Percentiles rank a stretch among this genome's conserved stretches.
Conservation (phyloP, 495 filamentous ascomycete species). For the Trichoderma gamsii region DNA sequence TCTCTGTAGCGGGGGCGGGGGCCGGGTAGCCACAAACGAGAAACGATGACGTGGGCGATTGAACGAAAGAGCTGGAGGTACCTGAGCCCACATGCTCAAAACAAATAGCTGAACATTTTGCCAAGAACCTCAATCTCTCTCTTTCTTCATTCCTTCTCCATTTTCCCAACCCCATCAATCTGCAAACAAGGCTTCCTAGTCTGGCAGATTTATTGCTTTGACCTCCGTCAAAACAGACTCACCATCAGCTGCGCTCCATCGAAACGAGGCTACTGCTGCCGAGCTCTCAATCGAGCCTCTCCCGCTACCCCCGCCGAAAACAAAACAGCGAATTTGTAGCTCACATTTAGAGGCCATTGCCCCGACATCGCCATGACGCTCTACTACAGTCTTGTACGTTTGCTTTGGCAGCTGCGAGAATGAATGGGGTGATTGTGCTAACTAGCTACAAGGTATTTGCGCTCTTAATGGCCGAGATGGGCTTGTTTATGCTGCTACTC, state of each 20-base stretch:
- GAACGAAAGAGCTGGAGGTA: neutral
- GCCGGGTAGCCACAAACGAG: neutral
- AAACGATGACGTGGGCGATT: conserved; percentile 14
- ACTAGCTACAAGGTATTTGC: conserved; percentile 69
- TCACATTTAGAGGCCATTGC: neutral
- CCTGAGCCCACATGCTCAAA: conserved; percentile 8
- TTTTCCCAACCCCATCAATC: neutral
- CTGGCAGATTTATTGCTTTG: neutral
- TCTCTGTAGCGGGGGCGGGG: conserved; percentile 4
- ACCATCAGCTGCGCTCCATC: neutral
- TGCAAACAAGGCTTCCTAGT: neutral
- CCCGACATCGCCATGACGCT: conserved; percentile 68
- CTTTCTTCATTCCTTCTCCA: neutral
- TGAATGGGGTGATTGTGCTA: neutral
- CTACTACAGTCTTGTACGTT: conserved; percentile 92
- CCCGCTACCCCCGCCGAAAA: neutral
- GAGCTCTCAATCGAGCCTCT: neutral
- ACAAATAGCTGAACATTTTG: neutral
- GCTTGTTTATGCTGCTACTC: conserved; percentile 84
- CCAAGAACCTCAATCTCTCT: neutral
- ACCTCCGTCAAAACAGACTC: neutral
- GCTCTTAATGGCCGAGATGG: conserved; percentile 90
- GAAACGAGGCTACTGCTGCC: neutral
- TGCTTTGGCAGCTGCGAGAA: neutral
- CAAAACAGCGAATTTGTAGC: neutral